A percentile compares a stretch with the other conserved stretches of the same genome.
phyloP scores from a whole-genome alignment of 805 yeast genomes.

The Saturnispora gosingensis region DNA sequence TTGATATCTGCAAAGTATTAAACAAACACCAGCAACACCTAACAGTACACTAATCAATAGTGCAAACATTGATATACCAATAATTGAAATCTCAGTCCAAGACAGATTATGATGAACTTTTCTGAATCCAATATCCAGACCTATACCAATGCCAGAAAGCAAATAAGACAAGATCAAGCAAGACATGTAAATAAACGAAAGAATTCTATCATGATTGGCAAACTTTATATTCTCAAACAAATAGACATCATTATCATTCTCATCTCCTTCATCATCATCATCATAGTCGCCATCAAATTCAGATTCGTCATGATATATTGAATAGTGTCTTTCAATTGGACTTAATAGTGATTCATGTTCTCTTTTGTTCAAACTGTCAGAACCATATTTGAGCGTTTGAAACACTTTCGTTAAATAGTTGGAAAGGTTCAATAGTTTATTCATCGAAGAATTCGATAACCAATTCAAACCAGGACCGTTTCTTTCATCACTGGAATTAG shows the following conservation, averaged over 20 bases:
- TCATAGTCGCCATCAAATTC: conserved; percentile 5
- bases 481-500: background rate
- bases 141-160: conserved; percentile 36
- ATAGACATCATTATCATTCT: conserved; percentile 13
- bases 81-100: conserved; percentile 20
- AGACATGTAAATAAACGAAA: conserved; percentile 36
- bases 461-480: conserved; percentile 9
- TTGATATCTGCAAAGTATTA: conserved; percentile 33
- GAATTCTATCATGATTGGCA: conserved; percentile 33
- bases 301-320: conserved; percentile 2
- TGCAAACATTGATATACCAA: conserved; percentile 32
- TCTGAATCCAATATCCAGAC: conserved; percentile 26
- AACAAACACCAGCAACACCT: conserved; percentile 34
- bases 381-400: background rate
- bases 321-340: conserved; percentile 6
- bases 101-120: conserved; percentile 14
- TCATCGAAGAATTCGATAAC: conserved; percentile 7
- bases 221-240: conserved; percentile 3
- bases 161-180: conserved; percentile 32
- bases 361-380: background rate
- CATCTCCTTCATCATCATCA: conserved; percentile 6
- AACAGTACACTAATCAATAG: conserved; percentile 31
- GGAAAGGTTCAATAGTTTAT: conserved; percentile 6
- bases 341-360: conserved; percentile 3
- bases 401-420: conserved; percentile 3